Conservation (phyloP, 257 asterid species). For the Dorcoceras hygrometricum region DNA sequence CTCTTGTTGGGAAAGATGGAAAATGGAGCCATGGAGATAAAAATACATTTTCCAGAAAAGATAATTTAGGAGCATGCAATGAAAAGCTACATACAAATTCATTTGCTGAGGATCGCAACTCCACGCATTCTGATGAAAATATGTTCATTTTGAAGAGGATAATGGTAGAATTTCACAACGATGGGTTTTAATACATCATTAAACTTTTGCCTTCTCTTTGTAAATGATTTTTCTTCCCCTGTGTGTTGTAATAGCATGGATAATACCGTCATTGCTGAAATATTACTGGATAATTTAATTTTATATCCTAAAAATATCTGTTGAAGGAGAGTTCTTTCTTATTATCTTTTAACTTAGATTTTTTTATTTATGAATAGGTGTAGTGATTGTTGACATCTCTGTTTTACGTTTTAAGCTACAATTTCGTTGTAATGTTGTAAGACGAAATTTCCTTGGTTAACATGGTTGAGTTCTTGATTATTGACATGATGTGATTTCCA, state of each 20-base stretch:
- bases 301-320: not conserved
- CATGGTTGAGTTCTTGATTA: slow-evolving; percentile 26
- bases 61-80: slow-evolving; percentile 35
- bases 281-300: not conserved
- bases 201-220: not conserved
- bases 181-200: not conserved
- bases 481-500: slow-evolving; percentile 27
- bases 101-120: slow-evolving; percentile 42
- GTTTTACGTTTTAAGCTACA: not conserved
- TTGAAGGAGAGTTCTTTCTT: not conserved
- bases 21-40: slow-evolving; percentile 35
- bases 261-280: not conserved
- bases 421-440: slow-evolving; percentile 8
- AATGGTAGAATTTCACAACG: slow-evolving; percentile 52
- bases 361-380: slow-evolving; percentile 1
- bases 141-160: slow-evolving; percentile 93
- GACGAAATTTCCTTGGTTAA: slow-evolving; percentile 6
- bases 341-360: not conserved
- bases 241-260: not conserved
- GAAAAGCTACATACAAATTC: slow-evolving; percentile 32
- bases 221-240: not conserved
- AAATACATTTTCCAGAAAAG: slow-evolving; percentile 29
- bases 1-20: slow-evolving; percentile 47
- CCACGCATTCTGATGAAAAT: slow-evolving; percentile 42
- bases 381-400: slow-evolving; percentile 5